A percentile compares a stretch with the other conserved stretches of the same genome.
These are phyloP conservation scores for Coemansia sp. DNA, from an alignment of 192 early-diverging fungal genomes.

Conservation along the genomic window DNA sequence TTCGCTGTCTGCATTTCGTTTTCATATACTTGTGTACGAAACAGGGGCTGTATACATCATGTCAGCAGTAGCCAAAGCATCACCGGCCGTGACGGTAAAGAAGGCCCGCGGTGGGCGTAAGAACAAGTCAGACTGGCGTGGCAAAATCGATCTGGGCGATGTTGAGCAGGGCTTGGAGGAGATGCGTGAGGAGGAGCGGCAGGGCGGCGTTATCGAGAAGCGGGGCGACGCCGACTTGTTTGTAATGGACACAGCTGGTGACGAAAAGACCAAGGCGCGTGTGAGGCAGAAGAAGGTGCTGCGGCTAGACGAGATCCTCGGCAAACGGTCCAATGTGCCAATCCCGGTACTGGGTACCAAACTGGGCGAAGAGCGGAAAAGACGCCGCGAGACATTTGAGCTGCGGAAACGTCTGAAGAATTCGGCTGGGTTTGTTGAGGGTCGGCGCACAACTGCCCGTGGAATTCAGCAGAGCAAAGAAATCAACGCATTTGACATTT, in stretches of 20 bases:
- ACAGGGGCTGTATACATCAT: conserved; percentile 8
- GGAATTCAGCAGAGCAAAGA: conserved; percentile 12
- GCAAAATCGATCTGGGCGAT: conserved; percentile 81
- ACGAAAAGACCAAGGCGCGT: conserved; percentile 19
- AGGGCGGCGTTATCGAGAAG: conserved; percentile 28
- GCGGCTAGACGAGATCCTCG: conserved; percentile 83
- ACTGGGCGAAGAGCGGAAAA: conserved; percentile 29
- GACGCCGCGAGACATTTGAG: conserved; percentile 27
- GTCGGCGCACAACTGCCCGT: conserved; percentile 11
- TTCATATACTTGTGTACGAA: neutral
- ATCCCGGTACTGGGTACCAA: conserved; percentile 20
- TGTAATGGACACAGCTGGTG: conserved; percentile 19
- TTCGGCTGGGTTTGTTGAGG: conserved; percentile 24
- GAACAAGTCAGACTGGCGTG: conserved; percentile 90
- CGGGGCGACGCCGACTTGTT: conserved; percentile 33
- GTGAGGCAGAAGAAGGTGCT: conserved; percentile 54
- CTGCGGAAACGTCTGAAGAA: conserved; percentile 24
- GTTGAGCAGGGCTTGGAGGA: conserved; percentile 76
- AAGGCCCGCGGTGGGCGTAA: conserved; percentile 73
- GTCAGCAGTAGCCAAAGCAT: conserved; percentile 18
- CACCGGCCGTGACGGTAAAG: conserved; percentile 18
- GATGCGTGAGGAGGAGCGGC: conserved; percentile 69
- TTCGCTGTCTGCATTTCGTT: conserved; percentile 2
- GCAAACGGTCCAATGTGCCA: conserved; percentile 64
- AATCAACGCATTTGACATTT: conserved; percentile 31